Evolutionary conservation across 73 alveolate genomes (phyloP).

Genomic region (Stentor roeselii): DNA sequence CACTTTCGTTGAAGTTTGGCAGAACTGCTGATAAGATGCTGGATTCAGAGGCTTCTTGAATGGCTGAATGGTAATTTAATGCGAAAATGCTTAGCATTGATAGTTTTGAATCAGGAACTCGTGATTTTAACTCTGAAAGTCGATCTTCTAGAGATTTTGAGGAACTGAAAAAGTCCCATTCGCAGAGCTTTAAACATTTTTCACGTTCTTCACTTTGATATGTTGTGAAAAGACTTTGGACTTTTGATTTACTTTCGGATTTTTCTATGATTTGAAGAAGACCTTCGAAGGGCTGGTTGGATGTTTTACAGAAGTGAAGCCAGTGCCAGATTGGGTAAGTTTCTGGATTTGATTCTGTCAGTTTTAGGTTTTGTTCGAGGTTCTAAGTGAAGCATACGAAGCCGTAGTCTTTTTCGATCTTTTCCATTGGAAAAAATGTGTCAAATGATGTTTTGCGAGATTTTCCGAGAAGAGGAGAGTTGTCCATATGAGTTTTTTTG

Average conservation of each 20-base stretch:
- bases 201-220: background rate
- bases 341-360: background rate
- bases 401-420: background rate
- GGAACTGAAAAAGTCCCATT: background rate
- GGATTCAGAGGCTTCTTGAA: background rate
- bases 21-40: background rate
- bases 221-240: background rate
- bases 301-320: background rate
- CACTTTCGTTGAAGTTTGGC: background rate
- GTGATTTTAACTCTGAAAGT: background rate
- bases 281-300: conserved; percentile 1
- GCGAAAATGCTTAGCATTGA: background rate
- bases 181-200: background rate
- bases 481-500: no score
- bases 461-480: background rate
- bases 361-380: background rate
- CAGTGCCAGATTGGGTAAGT: background rate
- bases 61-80: background rate
- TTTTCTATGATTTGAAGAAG: background rate
- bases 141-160: background rate
- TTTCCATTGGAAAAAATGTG: background rate
- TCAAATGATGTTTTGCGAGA: background rate
- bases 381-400: background rate
- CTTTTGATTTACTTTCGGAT: background rate
- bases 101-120: background rate